Evolutionary conservation across 768 basidiomycete genomes (phyloP), one percentile per base, ranked within the genome.

Genomic region (Phlebiopsis flavidoalba): DNA sequence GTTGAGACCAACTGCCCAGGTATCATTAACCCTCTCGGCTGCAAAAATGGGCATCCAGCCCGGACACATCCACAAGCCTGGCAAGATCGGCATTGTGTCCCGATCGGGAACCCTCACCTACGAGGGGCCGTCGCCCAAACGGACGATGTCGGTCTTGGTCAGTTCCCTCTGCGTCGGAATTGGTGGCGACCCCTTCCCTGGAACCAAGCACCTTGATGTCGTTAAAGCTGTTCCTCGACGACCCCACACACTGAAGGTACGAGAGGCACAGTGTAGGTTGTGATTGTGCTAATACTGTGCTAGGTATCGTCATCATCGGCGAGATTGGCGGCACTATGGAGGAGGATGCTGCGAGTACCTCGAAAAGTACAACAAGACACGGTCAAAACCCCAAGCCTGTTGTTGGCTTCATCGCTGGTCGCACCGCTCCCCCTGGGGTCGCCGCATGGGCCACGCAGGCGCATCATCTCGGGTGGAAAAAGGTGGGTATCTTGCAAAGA

Each of bases 11-110:
- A 99, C 76, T 99, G 97, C 76, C 97, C 97, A 1, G 97, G 97
- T 71, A 88, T 99, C 69, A 98, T 98, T 71, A 95, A 96, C 70
- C 95, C 96, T 17, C 80, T 89, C 45, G 96, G 96, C 21, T 99
- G 97, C 81, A 98, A 98, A n/a, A 81, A 98, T 99, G 87, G 97
- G 97, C 61, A 99, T 99, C 70, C 91, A 93, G 70, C 97, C 97
- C 12, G 97, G 95, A 26, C 94, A 97, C 72, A 98, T 99, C 68
- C 97, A 98, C 79, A 93, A 75, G 66, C 95, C 96, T 59, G 97
- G 97, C 57, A 93, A 91, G 67, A 96, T 99, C 67, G 96, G 95
- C 59, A 95, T 97, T 65, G 95, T 95, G 53, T 96, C 95, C 31
- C 91, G 95, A 56, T 96, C 95, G 36, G 95, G 95, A 56, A 97